phyloP scores from a whole-genome alignment of 2,329 filamentous ascomycete species.

The Uncinocarpus reesii region DNA sequence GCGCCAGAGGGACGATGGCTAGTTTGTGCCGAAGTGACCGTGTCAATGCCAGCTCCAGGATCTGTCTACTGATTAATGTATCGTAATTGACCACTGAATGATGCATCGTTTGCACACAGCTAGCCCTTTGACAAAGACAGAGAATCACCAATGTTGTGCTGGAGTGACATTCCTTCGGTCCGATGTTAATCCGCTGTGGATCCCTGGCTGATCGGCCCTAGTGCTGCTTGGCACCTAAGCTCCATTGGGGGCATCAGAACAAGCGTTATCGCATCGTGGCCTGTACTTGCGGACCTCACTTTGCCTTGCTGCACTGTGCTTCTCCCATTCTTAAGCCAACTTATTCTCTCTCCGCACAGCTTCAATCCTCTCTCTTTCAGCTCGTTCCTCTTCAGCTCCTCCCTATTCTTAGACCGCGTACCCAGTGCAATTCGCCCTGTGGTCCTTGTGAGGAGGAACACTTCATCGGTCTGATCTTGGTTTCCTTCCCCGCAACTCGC shows the following conservation, averaged over 20 bases:
- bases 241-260: constrained; percentile 20
- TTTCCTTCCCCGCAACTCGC: constrained; percentile 2
- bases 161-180: neutral
- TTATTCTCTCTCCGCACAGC: neutral
- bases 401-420: constrained; percentile 13
- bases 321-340: neutral
- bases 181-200: constrained; percentile 10
- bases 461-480: neutral
- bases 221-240: constrained; percentile 25
- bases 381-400: neutral
- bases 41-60: no score
- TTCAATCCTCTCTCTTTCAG: neutral
- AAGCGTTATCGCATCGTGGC: constrained; percentile 33
- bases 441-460: neutral
- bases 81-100: no score
- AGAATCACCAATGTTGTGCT: neutral
- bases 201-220: constrained; percentile 11
- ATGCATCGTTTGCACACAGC: neutral
- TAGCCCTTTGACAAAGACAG: neutral
- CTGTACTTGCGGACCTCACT: constrained; percentile 24
- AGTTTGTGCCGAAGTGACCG: no score
- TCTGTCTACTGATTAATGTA: no score
- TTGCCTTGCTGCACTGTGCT: neutral
- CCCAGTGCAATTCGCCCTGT: constrained; percentile 3
- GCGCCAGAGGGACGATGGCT: no score